phyloP scores from a whole-genome alignment of 768 basidiomycete genomes.

The Agrocybe pediades region DNA sequence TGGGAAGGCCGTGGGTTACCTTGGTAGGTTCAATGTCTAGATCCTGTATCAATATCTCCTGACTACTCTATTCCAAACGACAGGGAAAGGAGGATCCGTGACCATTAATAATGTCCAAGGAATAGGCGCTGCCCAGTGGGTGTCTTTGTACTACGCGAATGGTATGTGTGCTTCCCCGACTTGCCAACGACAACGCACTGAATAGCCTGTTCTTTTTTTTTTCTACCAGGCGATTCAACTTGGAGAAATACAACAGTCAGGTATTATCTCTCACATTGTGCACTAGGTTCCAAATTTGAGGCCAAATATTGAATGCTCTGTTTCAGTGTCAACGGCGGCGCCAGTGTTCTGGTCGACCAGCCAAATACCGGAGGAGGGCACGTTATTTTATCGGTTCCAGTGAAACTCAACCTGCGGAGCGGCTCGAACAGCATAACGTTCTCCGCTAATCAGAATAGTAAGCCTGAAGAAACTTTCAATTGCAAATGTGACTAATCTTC shows the following conservation, averaged over 20 bases:
- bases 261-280: slow-evolving; percentile 26
- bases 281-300: too few relatives aligned
- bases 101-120: slow-evolving; percentile 56
- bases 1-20: slow-evolving; percentile 53
- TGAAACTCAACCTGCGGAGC: slow-evolving; percentile 48
- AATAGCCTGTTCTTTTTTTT: background rate
- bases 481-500: background rate
- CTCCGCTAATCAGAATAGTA: slow-evolving; percentile 50
- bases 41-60: background rate
- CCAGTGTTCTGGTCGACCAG: slow-evolving; percentile 54
- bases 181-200: background rate
- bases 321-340: slow-evolving; percentile 57
- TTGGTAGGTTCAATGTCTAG: slow-evolving; percentile 37
- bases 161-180: slow-evolving; percentile 25
- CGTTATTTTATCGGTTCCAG: slow-evolving; percentile 57
- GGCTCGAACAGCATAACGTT: slow-evolving; percentile 57
- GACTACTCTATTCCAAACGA: background rate
- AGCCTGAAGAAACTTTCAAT: slow-evolving; percentile 19
- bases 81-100: slow-evolving; percentile 59
- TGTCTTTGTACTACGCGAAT: slow-evolving; percentile 63
- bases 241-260: slow-evolving; percentile 65
- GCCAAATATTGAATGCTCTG: background rate
- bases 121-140: slow-evolving; percentile 55
- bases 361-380: slow-evolving; percentile 57
- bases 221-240: slow-evolving; percentile 43